These are phyloP conservation scores for Russula sp. DNA, from an alignment of 768 basidiomycete genomes.

Conservation along the genomic window DNA sequence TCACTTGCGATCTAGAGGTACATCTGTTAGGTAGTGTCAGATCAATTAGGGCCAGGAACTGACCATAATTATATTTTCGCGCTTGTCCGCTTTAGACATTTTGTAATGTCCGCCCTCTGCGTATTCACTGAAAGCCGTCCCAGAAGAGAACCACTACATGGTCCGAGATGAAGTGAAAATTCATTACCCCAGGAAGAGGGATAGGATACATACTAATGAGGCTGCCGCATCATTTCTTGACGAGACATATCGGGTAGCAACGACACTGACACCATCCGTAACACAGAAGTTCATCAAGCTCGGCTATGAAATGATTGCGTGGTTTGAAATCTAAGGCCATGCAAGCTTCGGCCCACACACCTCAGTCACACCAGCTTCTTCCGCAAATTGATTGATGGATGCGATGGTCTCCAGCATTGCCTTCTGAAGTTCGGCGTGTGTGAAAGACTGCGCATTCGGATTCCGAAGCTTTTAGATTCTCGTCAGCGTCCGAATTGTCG, in stretches of 20 bases:
- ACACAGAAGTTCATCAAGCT: slow-evolving; percentile 95
- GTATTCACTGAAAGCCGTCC: slow-evolving; percentile 90
- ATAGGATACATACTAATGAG: slow-evolving; percentile 23
- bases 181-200: not conserved
- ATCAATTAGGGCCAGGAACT: slow-evolving; percentile 27
- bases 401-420: slow-evolving; percentile 90
- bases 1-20: slow-evolving; percentile 73
- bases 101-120: slow-evolving; percentile 86
- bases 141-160: slow-evolving; percentile 92
- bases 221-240: slow-evolving; percentile 91
- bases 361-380: slow-evolving; percentile 70
- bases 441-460: slow-evolving; percentile 71
- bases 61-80: slow-evolving; percentile 94
- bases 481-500: not conserved
- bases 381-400: slow-evolving; percentile 69
- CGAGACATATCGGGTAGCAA: slow-evolving; percentile 93
- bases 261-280: slow-evolving; percentile 90
- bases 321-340: not conserved
- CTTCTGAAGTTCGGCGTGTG: slow-evolving; percentile 63
- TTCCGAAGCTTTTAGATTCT: slow-evolving; percentile 61
- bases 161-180: not conserved
- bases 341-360: slow-evolving; percentile 39
- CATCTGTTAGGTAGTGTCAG: not conserved
- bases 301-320: slow-evolving; percentile 48
- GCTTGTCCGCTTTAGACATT: slow-evolving; percentile 94